These are phyloP conservation scores for Xerocomellus chrysenteron DNA, from an alignment of 768 basidiomycete species.

Conservation along the genomic window DNA sequence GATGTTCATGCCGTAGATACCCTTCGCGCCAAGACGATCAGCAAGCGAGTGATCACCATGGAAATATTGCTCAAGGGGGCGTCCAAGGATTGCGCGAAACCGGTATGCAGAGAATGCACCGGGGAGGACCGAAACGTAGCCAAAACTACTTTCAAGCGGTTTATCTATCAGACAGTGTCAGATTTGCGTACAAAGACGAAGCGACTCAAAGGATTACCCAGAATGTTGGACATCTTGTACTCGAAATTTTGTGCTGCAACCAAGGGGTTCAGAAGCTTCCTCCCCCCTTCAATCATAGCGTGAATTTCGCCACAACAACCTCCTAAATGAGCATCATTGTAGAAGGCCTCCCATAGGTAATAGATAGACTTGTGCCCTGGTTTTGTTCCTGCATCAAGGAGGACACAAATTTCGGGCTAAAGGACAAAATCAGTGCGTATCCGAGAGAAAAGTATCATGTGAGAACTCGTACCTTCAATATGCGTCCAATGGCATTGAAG, in stretches of 20 bases:
- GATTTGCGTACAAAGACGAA: background rate
- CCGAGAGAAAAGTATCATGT: background rate
- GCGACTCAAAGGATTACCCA: slow-evolving; percentile 47
- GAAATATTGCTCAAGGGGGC: slow-evolving; percentile 83
- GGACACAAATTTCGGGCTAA: slow-evolving; percentile 88
- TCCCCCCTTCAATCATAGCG: slow-evolving; percentile 93
- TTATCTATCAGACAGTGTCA: slow-evolving; percentile 55
- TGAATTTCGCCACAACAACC: slow-evolving; percentile 95
- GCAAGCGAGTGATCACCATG: slow-evolving; percentile 88
- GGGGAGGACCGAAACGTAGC: slow-evolving; percentile 92
- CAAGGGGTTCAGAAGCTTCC: slow-evolving; percentile 87
- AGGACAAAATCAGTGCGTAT: background rate
- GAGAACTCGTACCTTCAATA: slow-evolving; percentile 56
- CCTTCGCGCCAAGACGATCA: slow-evolving; percentile 88
- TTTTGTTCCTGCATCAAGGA: slow-evolving; percentile 95
- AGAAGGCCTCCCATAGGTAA: slow-evolving; percentile 92
- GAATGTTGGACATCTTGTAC: slow-evolving; percentile 98
- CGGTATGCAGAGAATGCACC: slow-evolving; percentile 97
- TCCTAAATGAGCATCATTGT: slow-evolving; percentile 73
- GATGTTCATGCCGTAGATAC: slow-evolving; percentile 95
- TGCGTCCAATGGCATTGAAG: slow-evolving; percentile 89
- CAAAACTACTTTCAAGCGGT: slow-evolving; percentile 92
- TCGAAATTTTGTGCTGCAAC: slow-evolving; percentile 97
- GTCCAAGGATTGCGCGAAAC: slow-evolving; percentile 87
- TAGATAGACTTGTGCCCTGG: slow-evolving; percentile 96